A percentile compares a stretch with the other conserved stretches of the same genome.
These are phyloP conservation scores for Pisolithus albus DNA, from an alignment of 768 basidiomycete species.

Conservation along the genomic window DNA sequence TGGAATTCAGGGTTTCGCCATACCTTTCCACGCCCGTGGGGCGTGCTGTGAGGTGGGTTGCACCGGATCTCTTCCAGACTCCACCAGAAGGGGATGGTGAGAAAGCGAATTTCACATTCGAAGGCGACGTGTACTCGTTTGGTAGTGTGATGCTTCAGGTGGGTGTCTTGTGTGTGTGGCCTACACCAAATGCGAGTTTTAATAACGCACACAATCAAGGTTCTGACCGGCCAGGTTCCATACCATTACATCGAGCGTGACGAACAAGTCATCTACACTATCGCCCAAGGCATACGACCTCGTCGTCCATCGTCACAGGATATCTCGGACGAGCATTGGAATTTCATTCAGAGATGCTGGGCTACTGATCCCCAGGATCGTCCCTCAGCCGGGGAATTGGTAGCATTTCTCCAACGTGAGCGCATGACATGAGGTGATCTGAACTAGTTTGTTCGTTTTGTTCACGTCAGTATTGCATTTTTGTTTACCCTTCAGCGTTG, in stretches of 20 bases:
- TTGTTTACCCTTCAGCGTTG: background rate
- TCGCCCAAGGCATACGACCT: conserved; percentile 2
- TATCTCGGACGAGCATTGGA: conserved; percentile 3
- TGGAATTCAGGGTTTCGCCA: conserved; percentile 15
- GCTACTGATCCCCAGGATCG: conserved; percentile 10
- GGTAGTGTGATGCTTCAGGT: conserved; percentile 24
- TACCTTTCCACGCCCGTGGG: conserved; percentile 30
- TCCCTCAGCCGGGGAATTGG: background rate
- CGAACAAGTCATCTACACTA: conserved; percentile 5
- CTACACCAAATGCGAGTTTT: conserved; percentile 5
- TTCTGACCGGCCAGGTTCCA: conserved; percentile 7
- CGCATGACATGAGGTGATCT: background rate
- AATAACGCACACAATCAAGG: background rate
- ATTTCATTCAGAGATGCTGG: conserved; percentile 7
- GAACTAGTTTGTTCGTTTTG: background rate
- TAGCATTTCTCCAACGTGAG: background rate
- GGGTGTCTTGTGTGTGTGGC: conserved; percentile 6
- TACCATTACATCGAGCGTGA: conserved; percentile 8
- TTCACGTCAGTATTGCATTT: background rate
- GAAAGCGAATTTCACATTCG: background rate
- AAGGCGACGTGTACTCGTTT: conserved; percentile 8
- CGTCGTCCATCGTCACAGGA: background rate
- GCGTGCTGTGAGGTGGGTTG: conserved; percentile 42
- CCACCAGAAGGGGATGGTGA: conserved; percentile 8
- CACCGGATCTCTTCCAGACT: conserved; percentile 31